Evolutionary conservation across 805 yeast genomes (phyloP).

Genomic region (Yamadazyma endophytica): DNA sequence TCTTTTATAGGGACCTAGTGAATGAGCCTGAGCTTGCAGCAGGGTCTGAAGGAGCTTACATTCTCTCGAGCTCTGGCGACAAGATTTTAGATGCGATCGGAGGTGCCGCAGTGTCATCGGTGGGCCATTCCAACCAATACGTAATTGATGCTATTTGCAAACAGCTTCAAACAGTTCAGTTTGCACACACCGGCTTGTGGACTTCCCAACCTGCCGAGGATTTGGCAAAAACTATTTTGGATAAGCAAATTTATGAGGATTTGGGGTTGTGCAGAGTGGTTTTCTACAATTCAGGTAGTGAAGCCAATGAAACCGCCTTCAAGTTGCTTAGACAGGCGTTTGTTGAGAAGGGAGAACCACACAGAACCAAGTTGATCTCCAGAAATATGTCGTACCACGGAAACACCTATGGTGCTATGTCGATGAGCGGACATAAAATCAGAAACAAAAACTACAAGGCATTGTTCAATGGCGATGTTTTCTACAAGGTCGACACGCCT

Average conservation of each 20-base stretch:
- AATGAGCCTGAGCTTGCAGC: no score
- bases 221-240: slow-evolving; percentile 41
- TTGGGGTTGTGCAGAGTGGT: slow-evolving; percentile 36
- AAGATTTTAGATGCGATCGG: slow-evolving; percentile 34
- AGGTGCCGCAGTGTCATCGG: slow-evolving; percentile 53
- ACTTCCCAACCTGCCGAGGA: slow-evolving; percentile 39
- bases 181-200: slow-evolving; percentile 26
- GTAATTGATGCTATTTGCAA: slow-evolving; percentile 35
- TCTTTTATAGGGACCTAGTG: no score
- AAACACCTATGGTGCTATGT: slow-evolving; percentile 43
- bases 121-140: slow-evolving; percentile 42
- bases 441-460: slow-evolving; percentile 31
- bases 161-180: slow-evolving; percentile 23
- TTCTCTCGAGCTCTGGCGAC: no score
- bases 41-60: no score
- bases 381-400: slow-evolving; percentile 48
- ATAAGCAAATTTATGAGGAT: slow-evolving; percentile 21
- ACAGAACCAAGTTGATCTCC: slow-evolving; percentile 38
- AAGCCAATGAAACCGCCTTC: slow-evolving; percentile 29
- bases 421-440: slow-evolving; percentile 22
- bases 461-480: slow-evolving; percentile 14
- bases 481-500: slow-evolving; percentile 21
- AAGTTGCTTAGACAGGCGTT: slow-evolving; percentile 22
- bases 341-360: slow-evolving; percentile 38
- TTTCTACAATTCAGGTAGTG: slow-evolving; percentile 66